phyloP scores from a whole-genome alignment of 768 basidiomycete species.

The Pleurotus cornucopiae region DNA sequence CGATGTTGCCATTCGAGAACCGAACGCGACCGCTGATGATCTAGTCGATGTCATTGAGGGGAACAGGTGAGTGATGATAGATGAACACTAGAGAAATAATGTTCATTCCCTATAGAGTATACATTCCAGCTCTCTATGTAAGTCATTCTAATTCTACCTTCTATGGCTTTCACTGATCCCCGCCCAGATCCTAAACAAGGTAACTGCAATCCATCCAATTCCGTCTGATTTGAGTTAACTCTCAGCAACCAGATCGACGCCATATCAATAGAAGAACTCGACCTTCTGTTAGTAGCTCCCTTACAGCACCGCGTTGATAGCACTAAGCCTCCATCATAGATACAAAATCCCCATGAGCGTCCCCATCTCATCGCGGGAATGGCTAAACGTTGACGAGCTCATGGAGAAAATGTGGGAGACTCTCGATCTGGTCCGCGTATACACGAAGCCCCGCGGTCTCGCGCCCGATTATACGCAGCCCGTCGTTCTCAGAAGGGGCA shows the following conservation, averaged over 20 bases:
- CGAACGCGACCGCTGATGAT: slow-evolving; percentile 90
- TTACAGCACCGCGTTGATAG: neutral
- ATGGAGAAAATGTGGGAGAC: slow-evolving; percentile 91
- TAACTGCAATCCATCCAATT: slow-evolving; percentile 21
- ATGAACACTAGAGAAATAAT: neutral
- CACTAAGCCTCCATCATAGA: slow-evolving; percentile 23
- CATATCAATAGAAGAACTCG: slow-evolving; percentile 97
- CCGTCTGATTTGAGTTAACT: neutral
- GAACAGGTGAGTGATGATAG: slow-evolving; percentile 56
- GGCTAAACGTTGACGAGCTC: slow-evolving; percentile 96
- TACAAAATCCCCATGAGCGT: slow-evolving; percentile 96
- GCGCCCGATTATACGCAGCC: slow-evolving; percentile 88
- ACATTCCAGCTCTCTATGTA: slow-evolving; percentile 90
- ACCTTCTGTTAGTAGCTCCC: slow-evolving; percentile 59
- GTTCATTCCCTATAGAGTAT: slow-evolving; percentile 53
- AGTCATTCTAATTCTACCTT: slow-evolving; percentile 21
- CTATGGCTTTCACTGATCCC: neutral
- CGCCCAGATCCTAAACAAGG: slow-evolving; percentile 77
- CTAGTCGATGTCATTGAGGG: slow-evolving; percentile 97
- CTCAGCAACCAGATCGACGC: slow-evolving; percentile 74
- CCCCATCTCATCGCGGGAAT: slow-evolving; percentile 88
- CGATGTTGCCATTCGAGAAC: slow-evolving; percentile 90
- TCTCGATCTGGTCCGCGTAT: slow-evolving; percentile 89
- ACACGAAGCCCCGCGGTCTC: slow-evolving; percentile 92
- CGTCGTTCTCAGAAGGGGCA: slow-evolving; percentile 74